Evolutionary conservation across 2,329 filamentous ascomycete genomes (phyloP), one percentile per base, ranked within the genome.

Genomic region (Pleochaeta shiraiana): DNA sequence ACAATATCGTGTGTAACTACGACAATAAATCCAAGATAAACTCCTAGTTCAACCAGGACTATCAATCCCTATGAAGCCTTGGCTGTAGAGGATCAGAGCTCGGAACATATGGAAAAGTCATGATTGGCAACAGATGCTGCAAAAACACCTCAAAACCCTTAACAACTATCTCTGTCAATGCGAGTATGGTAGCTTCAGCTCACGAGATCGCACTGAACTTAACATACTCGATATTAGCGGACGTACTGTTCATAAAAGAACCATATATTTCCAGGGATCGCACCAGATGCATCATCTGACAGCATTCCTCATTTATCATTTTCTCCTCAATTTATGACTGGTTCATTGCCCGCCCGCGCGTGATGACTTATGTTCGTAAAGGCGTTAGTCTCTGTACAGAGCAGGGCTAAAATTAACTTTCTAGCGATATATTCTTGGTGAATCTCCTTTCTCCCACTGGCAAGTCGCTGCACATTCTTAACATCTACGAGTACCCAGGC

Each of bases 241-340:
- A 62, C 31, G 26, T 43, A 21, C 11, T 62, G 1, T 28, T 62
- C 4, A 62, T 62, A n/a, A 12, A 63, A 31, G 39, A 63, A 47
- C 30, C 30, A 12, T 34, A 60, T 28, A 60, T 60, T n/a, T 60
- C 4, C 16, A 33, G 55, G 28, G 55, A 24, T n/a, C 55, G 55
- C 30, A 14, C 55, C 30, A 60, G 30, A 30, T 30, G 31, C 26
- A 60, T 60, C 31, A 60, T 12, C 14, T 34, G 34, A 34, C 14
- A n/a, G 2, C 55, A 60, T 28, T 12, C 55, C 28, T 60, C 30
- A 16, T 57, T 57, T 9, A n/a, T 34, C 14, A 37, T 30, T 21
- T 60, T 60, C 55, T 60, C 55, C 4, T 30, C 30, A n/a, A 60
- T n/a, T n/a, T 28, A 60, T 37, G 55, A 60, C 30, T 60, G 55